A percentile compares a stretch with the other conserved stretches of the same genome.
phyloP scores from a whole-genome alignment of 768 basidiomycete species.

The Zangia roseola region DNA sequence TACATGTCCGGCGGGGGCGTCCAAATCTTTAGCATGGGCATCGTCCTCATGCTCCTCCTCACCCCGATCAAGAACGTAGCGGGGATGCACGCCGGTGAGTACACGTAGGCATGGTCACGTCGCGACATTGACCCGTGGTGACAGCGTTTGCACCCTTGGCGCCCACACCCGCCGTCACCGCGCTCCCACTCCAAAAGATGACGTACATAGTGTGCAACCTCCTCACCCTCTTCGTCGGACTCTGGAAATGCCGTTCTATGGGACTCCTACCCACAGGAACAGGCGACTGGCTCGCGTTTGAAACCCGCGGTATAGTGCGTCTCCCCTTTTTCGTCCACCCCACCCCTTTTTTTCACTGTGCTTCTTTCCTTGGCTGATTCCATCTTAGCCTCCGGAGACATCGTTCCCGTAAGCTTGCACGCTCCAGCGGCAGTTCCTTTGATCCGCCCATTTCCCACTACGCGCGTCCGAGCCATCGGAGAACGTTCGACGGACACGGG shows the following conservation, averaged over 20 bases:
- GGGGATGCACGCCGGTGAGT: constrained; percentile 70
- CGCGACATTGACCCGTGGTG: too few relatives aligned
- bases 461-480: too few relatives aligned
- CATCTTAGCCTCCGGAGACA: constrained; percentile 43
- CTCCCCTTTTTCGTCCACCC: not conserved
- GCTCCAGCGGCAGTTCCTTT: not conserved
- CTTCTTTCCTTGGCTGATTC: too few relatives aligned
- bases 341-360: not conserved
- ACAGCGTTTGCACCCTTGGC: constrained; percentile 74
- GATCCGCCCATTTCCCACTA: not conserved
- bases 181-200: constrained; percentile 68
- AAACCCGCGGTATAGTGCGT: constrained; percentile 66
- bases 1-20: constrained; percentile 98
- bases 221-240: constrained; percentile 74
- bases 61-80: constrained; percentile 83
- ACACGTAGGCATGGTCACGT: too few relatives aligned
- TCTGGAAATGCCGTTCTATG: constrained; percentile 95
- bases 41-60: constrained; percentile 89
- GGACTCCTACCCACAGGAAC: constrained; percentile 88
- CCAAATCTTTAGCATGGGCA: constrained; percentile 96
- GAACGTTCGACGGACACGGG: not conserved
- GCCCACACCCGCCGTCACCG: constrained; percentile 44
- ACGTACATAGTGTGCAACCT: constrained; percentile 73
- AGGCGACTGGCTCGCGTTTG: constrained; percentile 94
- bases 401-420: constrained; percentile 32